Evolutionary conservation across 1,284 basidiomycete genomes (phyloP).

Genomic region (Lignosus rhinocerotis): DNA sequence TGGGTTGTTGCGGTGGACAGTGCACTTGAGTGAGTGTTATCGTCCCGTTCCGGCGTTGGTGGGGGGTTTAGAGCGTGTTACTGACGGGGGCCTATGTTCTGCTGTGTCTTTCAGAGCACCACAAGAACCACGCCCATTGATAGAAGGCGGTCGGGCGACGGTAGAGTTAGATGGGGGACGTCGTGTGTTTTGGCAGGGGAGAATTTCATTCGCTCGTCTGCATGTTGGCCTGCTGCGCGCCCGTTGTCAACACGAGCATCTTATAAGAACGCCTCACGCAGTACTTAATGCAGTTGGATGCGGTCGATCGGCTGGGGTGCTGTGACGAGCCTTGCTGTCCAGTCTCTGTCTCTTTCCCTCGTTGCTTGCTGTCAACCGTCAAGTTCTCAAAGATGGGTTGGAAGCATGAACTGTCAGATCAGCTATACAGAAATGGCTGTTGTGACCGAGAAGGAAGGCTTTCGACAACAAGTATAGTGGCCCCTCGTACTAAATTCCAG

Average conservation of each 20-base stretch:
- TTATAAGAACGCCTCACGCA: background rate
- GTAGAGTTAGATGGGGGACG: constrained; percentile 18
- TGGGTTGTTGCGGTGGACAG: constrained; percentile 38
- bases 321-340: too few relatives aligned
- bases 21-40: constrained; percentile 71
- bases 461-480: too few relatives aligned
- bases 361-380: too few relatives aligned
- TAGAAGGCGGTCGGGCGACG: constrained; percentile 5
- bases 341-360: too few relatives aligned
- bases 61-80: constrained; percentile 12
- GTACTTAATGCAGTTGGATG: too few relatives aligned
- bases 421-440: too few relatives aligned
- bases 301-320: too few relatives aligned
- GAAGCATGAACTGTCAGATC: too few relatives aligned
- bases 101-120: constrained; percentile 59
- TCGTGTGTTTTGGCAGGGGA: constrained; percentile 7
- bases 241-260: background rate
- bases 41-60: background rate
- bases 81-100: constrained; percentile 23
- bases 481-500: too few relatives aligned
- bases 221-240: too few relatives aligned
- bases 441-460: too few relatives aligned
- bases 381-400: too few relatives aligned
- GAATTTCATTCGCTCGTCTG: constrained; percentile 5
- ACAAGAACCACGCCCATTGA: constrained; percentile 85